phyloP scores from a whole-genome alignment of 2,329 filamentous ascomycete species.

The Cladosporium sp. region DNA sequence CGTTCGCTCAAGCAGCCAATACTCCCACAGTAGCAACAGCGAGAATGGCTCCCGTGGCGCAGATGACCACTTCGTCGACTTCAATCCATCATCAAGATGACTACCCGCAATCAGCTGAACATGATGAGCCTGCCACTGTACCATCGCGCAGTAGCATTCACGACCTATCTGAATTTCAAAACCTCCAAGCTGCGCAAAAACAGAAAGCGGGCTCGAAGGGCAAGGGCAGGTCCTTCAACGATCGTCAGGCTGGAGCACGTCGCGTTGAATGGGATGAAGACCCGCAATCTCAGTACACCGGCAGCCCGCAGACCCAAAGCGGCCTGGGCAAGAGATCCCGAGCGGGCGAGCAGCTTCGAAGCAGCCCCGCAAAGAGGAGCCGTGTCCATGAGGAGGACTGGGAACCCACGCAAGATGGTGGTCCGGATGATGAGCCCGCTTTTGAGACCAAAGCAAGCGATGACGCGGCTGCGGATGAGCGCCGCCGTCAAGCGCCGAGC shows the following conservation, averaged over 20 bases:
- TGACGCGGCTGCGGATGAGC: conserved; percentile 24
- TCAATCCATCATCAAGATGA: background rate
- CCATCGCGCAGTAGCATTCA: background rate
- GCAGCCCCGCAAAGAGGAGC: conserved; percentile 22
- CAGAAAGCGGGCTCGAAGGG: conserved; percentile 5
- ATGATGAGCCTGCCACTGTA: background rate
- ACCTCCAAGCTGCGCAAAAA: background rate
- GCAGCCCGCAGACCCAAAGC: background rate
- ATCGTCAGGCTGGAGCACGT: conserved; percentile 34
- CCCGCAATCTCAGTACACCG: conserved; percentile 21
- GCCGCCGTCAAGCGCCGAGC: conserved; percentile 32
- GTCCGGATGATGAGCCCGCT: conserved; percentile 18
- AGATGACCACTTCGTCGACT: background rate
- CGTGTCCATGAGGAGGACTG: conserved; percentile 27
- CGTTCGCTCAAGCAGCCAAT: background rate
- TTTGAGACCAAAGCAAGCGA: conserved; percentile 38
- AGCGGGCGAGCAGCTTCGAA: conserved; percentile 8
- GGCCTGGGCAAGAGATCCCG: background rate
- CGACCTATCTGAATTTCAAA: conserved; percentile 4
- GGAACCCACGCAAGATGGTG: conserved; percentile 30
- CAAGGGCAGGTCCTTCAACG: conserved; percentile 30
- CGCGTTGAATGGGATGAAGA: conserved; percentile 35
- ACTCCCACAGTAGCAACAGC: background rate
- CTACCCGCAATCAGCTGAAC: background rate
- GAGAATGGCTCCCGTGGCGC: conserved; percentile 1